A percentile compares a stretch with the other conserved stretches of the same genome.
These are phyloP conservation scores for Hortaea werneckii DNA, from an alignment of 2,329 filamentous ascomycete genomes.

Conservation along the genomic window DNA sequence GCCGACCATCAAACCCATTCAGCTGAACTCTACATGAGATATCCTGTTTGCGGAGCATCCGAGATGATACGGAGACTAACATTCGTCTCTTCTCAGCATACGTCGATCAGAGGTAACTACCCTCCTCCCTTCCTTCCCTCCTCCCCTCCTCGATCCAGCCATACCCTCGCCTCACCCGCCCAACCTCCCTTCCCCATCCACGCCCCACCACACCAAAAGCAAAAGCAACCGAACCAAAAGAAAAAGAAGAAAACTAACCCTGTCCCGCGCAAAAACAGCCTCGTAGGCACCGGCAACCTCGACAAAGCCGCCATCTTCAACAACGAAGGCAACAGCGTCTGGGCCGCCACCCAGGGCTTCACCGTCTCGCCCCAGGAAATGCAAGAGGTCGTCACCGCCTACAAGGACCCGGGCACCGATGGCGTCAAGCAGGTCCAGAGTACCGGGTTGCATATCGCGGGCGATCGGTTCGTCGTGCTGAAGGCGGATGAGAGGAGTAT, in stretches of 20 bases:
- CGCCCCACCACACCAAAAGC: no score
- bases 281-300: constrained; percentile 67
- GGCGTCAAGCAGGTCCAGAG: constrained; percentile 56
- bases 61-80: no score
- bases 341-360: constrained; percentile 64
- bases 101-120: constrained; percentile 49
- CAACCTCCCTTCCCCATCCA: neutral
- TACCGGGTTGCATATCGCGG: constrained; percentile 65
- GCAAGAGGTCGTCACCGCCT: constrained; percentile 40
- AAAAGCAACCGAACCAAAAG: no score
- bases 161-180: neutral
- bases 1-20: constrained; percentile 6
- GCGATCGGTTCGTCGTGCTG: constrained; percentile 69
- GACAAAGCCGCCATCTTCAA: constrained; percentile 82
- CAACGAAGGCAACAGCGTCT: constrained; percentile 66
- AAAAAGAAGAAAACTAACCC: no score
- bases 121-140: constrained; percentile 3
- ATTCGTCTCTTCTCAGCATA: constrained; percentile 38
- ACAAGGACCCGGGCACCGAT: constrained; percentile 44
- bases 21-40: no score
- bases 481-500: constrained; percentile 67
- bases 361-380: constrained; percentile 55
- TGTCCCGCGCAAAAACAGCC: constrained; percentile 48
- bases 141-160: neutral
- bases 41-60: no score